Conservation (phyloP, 1,284 basidiomycete genomes). For the Inonotus hispidus region DNA sequence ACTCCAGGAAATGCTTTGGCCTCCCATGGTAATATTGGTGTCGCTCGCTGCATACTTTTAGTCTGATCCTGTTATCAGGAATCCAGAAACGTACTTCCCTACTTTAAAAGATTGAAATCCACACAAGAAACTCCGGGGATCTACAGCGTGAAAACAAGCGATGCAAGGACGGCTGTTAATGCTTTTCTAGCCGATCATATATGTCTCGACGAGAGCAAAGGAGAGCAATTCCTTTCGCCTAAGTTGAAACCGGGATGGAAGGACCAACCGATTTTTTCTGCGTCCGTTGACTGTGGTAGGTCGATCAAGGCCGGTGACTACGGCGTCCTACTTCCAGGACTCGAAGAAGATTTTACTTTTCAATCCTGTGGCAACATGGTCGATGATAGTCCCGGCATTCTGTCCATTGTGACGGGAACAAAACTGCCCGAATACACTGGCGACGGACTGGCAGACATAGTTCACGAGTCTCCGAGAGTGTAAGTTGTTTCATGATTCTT, state of each 20-base stretch:
- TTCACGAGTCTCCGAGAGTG: background rate
- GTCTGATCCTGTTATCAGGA: background rate
- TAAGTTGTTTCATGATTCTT: background rate
- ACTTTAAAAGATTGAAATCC: background rate
- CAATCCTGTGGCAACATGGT: background rate
- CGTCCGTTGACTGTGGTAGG: background rate
- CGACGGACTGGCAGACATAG: background rate
- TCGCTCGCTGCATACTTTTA: background rate
- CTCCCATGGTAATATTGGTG: background rate
- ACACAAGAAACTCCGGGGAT: background rate
- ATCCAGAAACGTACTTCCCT: background rate
- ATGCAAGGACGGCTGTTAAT: background rate
- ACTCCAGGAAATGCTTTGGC: background rate
- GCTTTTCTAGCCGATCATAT: background rate
- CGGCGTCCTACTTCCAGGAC: background rate
- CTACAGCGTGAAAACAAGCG: background rate
- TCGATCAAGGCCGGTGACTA: background rate
- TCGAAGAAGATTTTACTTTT: background rate
- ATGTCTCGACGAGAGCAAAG: background rate
- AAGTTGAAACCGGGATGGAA: background rate
- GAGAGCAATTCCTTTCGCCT: background rate
- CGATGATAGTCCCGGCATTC: background rate
- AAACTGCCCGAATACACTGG: background rate
- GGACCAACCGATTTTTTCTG: background rate
- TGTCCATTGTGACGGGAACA: background rate